These are phyloP conservation scores for Epicoccum sorghinum DNA, from an alignment of 2,329 filamentous ascomycete genomes.

Conservation along the genomic window DNA sequence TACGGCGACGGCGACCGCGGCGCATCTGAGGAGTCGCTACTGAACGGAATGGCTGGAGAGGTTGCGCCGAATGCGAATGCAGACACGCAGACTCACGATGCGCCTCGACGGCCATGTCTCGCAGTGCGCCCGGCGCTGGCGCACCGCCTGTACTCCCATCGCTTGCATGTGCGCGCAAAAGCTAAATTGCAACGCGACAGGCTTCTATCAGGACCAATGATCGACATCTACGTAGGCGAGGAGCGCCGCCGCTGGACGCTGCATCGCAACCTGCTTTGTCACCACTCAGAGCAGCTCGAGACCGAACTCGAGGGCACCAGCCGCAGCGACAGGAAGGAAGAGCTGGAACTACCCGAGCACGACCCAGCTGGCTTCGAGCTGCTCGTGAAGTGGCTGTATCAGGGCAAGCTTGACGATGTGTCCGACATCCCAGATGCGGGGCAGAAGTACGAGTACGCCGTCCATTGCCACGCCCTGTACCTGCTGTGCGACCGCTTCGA, in stretches of 20 bases:
- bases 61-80: constrained; percentile 24
- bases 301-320: constrained; percentile 48
- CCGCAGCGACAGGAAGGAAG: constrained; percentile 44
- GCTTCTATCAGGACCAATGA: constrained; percentile 58
- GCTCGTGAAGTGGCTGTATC: constrained; percentile 63
- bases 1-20: background rate
- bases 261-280: constrained; percentile 59
- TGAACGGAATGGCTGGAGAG: constrained; percentile 14
- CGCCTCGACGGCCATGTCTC: constrained; percentile 25
- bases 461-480: constrained; percentile 60
- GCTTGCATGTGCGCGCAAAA: constrained; percentile 48
- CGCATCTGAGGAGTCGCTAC: background rate
- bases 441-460: constrained; percentile 61
- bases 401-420: constrained; percentile 59
- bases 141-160: constrained; percentile 46
- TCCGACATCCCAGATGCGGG: constrained; percentile 52
- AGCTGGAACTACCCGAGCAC: constrained; percentile 56
- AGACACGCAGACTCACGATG: constrained; percentile 13
- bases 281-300: constrained; percentile 57
- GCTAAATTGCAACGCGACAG: constrained; percentile 57
- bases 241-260: constrained; percentile 56
- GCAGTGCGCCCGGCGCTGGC: constrained; percentile 42
- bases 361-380: constrained; percentile 60
- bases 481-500: constrained; percentile 59
- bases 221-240: constrained; percentile 59